Percentiles rank a stretch among this genome's conserved stretches.
phyloP scores from a whole-genome alignment of 345 rosid species.

The Gossypium raimondii region DNA sequence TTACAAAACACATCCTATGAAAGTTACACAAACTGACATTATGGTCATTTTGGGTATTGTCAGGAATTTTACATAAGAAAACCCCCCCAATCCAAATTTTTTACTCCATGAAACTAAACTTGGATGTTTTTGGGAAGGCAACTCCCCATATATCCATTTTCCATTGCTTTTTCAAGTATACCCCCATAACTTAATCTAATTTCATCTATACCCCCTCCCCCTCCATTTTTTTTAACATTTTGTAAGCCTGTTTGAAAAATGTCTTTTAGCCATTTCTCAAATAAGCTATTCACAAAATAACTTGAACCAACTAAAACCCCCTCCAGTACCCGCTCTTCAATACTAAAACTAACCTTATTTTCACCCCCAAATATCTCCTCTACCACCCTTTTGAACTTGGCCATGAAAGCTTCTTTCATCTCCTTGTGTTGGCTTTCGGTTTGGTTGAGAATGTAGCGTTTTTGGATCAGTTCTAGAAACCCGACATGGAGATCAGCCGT shows the following conservation, averaged over 20 bases:
- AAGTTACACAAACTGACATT: slow-evolving; percentile 27
- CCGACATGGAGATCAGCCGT: slow-evolving; percentile 31
- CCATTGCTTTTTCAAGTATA: slow-evolving; percentile 22
- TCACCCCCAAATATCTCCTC: slow-evolving; percentile 42
- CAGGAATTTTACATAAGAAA: slow-evolving; percentile 29
- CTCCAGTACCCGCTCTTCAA: slow-evolving; percentile 51
- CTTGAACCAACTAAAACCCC: slow-evolving; percentile 40
- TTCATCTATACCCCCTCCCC: slow-evolving; percentile 32
- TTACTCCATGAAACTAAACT: slow-evolving; percentile 27
- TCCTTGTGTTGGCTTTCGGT: slow-evolving; percentile 29
- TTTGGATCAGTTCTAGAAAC: slow-evolving; percentile 51
- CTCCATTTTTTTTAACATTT: slow-evolving; percentile 36
- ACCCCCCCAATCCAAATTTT: background rate
- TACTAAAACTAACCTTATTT: slow-evolving; percentile 37
- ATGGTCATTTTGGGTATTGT: slow-evolving; percentile 19
- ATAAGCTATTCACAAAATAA: slow-evolving; percentile 35
- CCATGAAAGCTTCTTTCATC: slow-evolving; percentile 32
- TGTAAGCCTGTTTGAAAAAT: slow-evolving; percentile 54
- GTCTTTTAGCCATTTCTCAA: slow-evolving; percentile 74
- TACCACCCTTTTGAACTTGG: slow-evolving; percentile 35
- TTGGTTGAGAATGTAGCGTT: slow-evolving; percentile 45
- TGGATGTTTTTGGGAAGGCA: slow-evolving; percentile 56
- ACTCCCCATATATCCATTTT: slow-evolving; percentile 44
- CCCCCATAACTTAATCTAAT: slow-evolving; percentile 46
- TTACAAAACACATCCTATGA: slow-evolving; percentile 26